phyloP scores from a whole-genome alignment of 176 grass and related monocot genomes.

The Bolboschoenus planiculmis region DNA sequence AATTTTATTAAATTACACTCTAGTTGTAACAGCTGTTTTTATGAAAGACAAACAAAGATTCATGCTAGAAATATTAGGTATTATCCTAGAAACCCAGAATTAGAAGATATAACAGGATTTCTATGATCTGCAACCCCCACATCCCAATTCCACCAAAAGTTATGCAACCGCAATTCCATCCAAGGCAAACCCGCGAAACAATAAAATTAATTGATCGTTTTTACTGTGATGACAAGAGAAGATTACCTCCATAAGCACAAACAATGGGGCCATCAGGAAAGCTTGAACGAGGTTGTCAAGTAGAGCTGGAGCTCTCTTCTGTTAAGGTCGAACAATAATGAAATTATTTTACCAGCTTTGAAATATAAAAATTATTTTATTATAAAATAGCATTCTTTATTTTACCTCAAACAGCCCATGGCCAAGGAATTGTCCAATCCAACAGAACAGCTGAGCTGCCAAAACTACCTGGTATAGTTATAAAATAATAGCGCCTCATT shows the following conservation, averaged over 20 bases:
- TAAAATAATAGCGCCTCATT: not conserved
- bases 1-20: not conserved
- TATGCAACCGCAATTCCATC: not conserved
- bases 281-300: constrained; percentile 87
- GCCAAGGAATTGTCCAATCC: constrained; percentile 86
- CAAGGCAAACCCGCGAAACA: not conserved
- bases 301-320: constrained; percentile 84
- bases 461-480: constrained; percentile 51
- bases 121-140: not conserved
- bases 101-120: not conserved
- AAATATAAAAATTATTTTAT: not conserved
- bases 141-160: not conserved
- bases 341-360: not conserved
- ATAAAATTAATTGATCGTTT: not conserved
- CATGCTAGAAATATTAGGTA: not conserved
- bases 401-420: constrained; percentile 91
- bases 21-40: not conserved
- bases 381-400: not conserved
- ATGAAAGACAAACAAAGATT: not conserved
- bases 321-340: not conserved
- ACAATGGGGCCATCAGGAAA: constrained; percentile 94
- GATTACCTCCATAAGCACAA: constrained; percentile 90
- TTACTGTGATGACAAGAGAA: not conserved
- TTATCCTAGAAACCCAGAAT: not conserved
- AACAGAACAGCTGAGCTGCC: constrained; percentile 77